A percentile compares a stretch with the other conserved stretches of the same genome.
phyloP scores from a whole-genome alignment of 2,329 filamentous ascomycete species.

The Penicillium sp. region DNA sequence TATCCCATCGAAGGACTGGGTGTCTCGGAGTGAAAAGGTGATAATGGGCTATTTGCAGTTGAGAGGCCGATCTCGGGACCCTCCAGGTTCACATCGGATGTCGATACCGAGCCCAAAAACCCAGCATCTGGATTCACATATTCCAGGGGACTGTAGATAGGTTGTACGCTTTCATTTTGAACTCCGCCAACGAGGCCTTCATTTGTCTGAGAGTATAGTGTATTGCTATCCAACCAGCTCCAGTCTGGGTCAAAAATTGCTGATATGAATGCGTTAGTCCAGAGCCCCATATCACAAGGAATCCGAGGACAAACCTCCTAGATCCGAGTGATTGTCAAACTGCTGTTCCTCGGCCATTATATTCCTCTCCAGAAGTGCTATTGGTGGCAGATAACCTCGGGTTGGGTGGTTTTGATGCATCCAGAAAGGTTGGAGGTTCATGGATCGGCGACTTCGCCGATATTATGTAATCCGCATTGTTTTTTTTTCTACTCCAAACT shows the following conservation, averaged over 20 bases:
- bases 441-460: neutral
- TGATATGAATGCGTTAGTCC: neutral
- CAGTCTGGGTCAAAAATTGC: neutral
- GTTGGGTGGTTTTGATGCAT: neutral
- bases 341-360: neutral
- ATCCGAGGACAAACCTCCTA: neutral
- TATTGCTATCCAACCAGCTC: neutral
- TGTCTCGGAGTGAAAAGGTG: neutral
- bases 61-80: neutral
- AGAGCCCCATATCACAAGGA: neutral
- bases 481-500: neutral
- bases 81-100: constrained; percentile 1
- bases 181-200: neutral
- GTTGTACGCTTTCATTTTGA: neutral
- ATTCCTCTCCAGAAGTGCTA: neutral
- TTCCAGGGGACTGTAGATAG: neutral
- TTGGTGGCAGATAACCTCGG: neutral
- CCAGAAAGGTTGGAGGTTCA: neutral
- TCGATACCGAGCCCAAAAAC: neutral
- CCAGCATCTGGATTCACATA: neutral
- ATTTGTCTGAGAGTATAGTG: neutral
- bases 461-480: neutral
- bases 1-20: neutral
- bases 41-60: neutral
- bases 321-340: neutral